phyloP scores from a whole-genome alignment of 1,139 yeast species.

The Candida gigantensis region DNA sequence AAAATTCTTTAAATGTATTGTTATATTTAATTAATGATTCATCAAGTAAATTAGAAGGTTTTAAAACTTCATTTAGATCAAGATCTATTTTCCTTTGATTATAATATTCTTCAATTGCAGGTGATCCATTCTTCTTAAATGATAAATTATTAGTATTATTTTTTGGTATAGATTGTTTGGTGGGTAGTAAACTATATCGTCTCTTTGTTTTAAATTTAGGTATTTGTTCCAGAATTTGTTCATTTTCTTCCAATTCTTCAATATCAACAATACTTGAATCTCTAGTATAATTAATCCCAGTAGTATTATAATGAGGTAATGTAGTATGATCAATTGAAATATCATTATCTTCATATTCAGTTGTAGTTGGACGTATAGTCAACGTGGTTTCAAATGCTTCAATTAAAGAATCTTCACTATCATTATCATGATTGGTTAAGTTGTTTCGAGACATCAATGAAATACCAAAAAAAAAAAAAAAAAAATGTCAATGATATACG shows the following conservation, averaged over 20 bases:
- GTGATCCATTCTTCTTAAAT: constrained; percentile 17
- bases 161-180: too few relatives aligned
- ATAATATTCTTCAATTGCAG: constrained; percentile 18
- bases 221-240: constrained; percentile 32
- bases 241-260: constrained; percentile 38
- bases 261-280: constrained; percentile 37
- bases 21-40: constrained; percentile 39
- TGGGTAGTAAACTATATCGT: constrained; percentile 34
- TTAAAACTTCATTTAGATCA: constrained; percentile 26
- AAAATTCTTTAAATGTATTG: constrained; percentile 47
- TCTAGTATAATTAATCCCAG: constrained; percentile 20
- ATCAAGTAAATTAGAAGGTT: constrained; percentile 38
- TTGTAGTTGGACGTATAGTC: constrained; percentile 43
- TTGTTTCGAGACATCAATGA: neutral
- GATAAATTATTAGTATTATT: constrained; percentile 11
- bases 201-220: constrained; percentile 39
- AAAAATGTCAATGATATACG: too few relatives aligned
- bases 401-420: constrained; percentile 48
- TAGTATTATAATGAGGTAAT: constrained; percentile 30
- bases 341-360: constrained; percentile 40
- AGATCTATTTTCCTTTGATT: constrained; percentile 19
- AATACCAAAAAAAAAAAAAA: neutral
- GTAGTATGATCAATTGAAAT: constrained; percentile 47
- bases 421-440: constrained; percentile 23
- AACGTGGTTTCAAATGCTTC: constrained; percentile 52